Evolutionary conservation across 2,329 filamentous ascomycete genomes (phyloP), one percentile per base, ranked within the genome.

Genomic region (Botrytis paeoniae): DNA sequence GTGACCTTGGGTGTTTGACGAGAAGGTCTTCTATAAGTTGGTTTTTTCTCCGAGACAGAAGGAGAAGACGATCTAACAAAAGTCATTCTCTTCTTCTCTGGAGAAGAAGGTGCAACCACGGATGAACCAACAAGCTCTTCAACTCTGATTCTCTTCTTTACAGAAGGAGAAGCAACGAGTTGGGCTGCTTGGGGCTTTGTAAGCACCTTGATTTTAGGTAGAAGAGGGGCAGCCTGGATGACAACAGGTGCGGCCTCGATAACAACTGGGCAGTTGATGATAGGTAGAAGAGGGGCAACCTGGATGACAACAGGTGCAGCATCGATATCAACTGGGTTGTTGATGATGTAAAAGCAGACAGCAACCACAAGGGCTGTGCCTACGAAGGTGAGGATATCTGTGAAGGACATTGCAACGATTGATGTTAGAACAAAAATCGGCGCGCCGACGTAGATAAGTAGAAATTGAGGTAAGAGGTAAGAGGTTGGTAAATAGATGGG

Each of bases 381-480:
- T 60, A 72, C 41, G 48, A 54, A 41, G 16, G 43, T 32, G 7
- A 72, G n/a, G 12, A 69, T 16, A 12, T 32, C 14, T 2, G 18
- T 5, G 41, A 68, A 72, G 3, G 62, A 69, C 70, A 72, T 72
- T 61, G 62, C 37, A 32, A 16, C n/a, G 63, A 72, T 69, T 60
- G 39, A 37, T 45, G 70, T 59, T 45, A 22, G 18, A 68, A 45
- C 51, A 69, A 68, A 32, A 72, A 69, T 69, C 62, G 70, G 70
- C 63, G 61, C 70, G 70, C 70, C 70, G 70, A 72, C 22, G 20
- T 14, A 35, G 57, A 51, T 29, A 25, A 57, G 20, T 18, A 22
- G 35, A 51, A 32, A 59, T 29, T 25, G 16, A 29, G 32, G 22
- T 51, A 29, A 48, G 12, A n/a, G 41, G 39, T 65, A 39, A 45